A percentile compares a stretch with the other conserved stretches of the same genome.
Conservation (phyloP, 169 alveolate genomes). For the Plasmodium relictum region DNA sequence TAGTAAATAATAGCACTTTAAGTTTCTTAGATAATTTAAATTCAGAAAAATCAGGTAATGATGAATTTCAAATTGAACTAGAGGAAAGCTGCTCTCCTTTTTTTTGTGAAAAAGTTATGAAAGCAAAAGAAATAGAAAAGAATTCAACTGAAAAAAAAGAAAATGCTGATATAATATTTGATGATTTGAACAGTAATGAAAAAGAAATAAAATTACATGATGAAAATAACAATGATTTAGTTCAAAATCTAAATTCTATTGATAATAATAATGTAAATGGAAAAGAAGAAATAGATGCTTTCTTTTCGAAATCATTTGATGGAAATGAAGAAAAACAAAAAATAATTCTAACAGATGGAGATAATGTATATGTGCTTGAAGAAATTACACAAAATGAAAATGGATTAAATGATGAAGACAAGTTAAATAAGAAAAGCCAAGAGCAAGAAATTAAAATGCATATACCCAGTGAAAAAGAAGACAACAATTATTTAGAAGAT, state of each 20-base stretch:
- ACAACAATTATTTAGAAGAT: background rate
- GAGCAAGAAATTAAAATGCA: slow-evolving; percentile 68
- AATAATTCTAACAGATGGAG: slow-evolving; percentile 43
- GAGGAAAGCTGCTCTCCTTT: slow-evolving; percentile 72
- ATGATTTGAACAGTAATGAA: background rate
- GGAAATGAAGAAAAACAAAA: slow-evolving; percentile 43
- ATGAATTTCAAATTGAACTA: slow-evolving; percentile 41
- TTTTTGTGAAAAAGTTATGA: slow-evolving; percentile 61
- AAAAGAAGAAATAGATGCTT: slow-evolving; percentile 5
- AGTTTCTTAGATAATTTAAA: slow-evolving; percentile 26
- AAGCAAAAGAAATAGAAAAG: slow-evolving; percentile 29
- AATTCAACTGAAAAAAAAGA: background rate
- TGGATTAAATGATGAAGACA: slow-evolving; percentile 9
- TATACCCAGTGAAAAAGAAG: slow-evolving; percentile 17
- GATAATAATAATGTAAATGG: background rate
- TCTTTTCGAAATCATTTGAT: background rate
- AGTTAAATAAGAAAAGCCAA: background rate
- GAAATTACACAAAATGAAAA: slow-evolving; percentile 17
- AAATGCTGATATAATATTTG: no score
- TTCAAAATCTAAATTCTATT: slow-evolving; percentile 1
- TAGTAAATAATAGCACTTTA: slow-evolving; percentile 33
- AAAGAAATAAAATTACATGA: slow-evolving; percentile 21
- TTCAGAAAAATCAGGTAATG: slow-evolving; percentile 1
- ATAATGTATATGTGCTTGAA: slow-evolving; percentile 51
- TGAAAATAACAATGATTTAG: background rate